Conservation (phyloP, 1,284 basidiomycete species). For the Fomitopsis betulina region DNA sequence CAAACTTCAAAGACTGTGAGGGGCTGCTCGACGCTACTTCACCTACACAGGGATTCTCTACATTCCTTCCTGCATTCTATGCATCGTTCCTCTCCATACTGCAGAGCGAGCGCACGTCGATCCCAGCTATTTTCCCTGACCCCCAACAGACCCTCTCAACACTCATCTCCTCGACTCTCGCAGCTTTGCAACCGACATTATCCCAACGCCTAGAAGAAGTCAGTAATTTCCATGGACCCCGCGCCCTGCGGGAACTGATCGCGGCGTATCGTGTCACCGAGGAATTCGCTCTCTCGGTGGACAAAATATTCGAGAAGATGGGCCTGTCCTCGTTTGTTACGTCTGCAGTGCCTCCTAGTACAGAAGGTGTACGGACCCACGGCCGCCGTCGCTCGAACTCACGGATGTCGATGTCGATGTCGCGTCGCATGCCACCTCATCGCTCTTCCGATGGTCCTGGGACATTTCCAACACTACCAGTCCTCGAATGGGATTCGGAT, state of each 20-base stretch:
- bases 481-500: constrained; percentile 80
- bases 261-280: constrained; percentile 69
- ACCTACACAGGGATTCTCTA: constrained; percentile 39
- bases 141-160: constrained; percentile 69
- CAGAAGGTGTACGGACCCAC: constrained; percentile 21
- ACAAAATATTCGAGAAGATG: constrained; percentile 75
- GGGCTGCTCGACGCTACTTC: constrained; percentile 21
- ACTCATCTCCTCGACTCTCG: constrained; percentile 78
- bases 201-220: constrained; percentile 70
- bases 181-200: constrained; percentile 75
- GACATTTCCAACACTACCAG: constrained; percentile 28
- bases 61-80: constrained; percentile 76
- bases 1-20: constrained; percentile 47
- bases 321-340: constrained; percentile 38
- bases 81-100: constrained; percentile 61
- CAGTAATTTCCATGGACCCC: constrained; percentile 56
- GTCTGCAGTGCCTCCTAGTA: constrained; percentile 15
- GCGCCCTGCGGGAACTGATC: constrained; percentile 68
- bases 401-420: constrained; percentile 77
- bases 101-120: constrained; percentile 66
- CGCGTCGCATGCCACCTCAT: constrained; percentile 47
- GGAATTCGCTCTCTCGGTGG: constrained; percentile 69
- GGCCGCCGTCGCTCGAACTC: constrained; percentile 45
- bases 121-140: constrained; percentile 81
- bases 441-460: constrained; percentile 30